Evolutionary conservation across 768 basidiomycete genomes (phyloP), one percentile per base, ranked within the genome.

Genomic region (Lentinus tigrinus): DNA sequence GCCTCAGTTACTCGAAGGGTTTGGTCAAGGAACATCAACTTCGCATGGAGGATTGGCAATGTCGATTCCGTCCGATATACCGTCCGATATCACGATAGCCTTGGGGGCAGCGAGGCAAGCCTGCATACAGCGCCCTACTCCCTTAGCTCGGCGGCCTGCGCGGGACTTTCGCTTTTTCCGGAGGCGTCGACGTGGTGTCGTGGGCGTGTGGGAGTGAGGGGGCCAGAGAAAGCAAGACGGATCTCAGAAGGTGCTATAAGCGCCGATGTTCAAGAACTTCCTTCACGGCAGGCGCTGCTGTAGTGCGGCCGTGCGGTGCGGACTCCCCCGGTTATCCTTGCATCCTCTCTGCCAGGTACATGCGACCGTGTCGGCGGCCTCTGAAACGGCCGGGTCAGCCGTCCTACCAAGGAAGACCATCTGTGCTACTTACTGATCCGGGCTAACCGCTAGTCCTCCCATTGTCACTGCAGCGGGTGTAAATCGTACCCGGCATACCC

Each of bases 401-500:
- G 21, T 46, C 21, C 21, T 14, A 46, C 24, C 43, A 19, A 46
- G 21, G 21, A 8, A 8, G 19, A 17, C 13, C 19, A 26, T 46
- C 14, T 23, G 0, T 0, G 24, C 13, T 23, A 3, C 14, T 13
- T 5, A 16, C 43, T 46, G 17, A 44, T 19, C 31, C 43, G 43
- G n/a, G 21, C 19, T 11, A 24, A 46, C 43, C 43, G 43, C 23
- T 46, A 19, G 21, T n/a, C 8, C 21, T 14, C 17, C 40, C 21
- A 42, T n/a, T 23, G 24, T 19, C 11, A 23, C 21, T 46, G 43
- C 43, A 13, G 6, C 43, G 19, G 19, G n/a, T 19, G 43, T 43
- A 7, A 8, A 42, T 16, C 38, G 38, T 19, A 31, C 43, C 11
- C 56, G 63, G 10, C 63, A 64, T 43, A 49, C 44, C 10, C 38